Evolutionary conservation across 202 grass and related monocot species (phyloP).

Genomic region (Cymbopogon flexuosus): DNA sequence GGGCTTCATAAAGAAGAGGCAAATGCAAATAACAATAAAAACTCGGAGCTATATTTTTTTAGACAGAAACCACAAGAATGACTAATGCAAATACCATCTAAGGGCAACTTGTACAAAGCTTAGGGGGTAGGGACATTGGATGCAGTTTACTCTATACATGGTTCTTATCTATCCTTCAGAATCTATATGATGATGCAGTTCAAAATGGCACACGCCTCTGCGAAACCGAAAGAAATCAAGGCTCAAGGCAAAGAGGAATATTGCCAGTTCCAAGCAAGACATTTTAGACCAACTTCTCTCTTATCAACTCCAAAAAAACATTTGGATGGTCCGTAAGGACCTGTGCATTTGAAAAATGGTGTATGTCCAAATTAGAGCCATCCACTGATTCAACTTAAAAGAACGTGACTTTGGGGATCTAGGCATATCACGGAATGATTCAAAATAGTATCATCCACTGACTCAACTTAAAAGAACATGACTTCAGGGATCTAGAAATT

Average conservation of each 20-base stretch:
- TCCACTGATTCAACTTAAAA: neutral
- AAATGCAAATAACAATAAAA: neutral
- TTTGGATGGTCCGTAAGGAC: neutral
- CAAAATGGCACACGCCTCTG: neutral
- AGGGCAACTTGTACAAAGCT: neutral
- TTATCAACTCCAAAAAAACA: neutral
- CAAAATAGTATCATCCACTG: neutral
- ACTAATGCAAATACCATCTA: neutral
- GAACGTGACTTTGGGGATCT: neutral
- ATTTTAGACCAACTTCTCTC: neutral
- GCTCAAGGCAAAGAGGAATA: neutral
- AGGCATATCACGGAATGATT: neutral
- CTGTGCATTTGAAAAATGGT: constrained; percentile 2
- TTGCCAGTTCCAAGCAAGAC: neutral
- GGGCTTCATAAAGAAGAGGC: neutral
- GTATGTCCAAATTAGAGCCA: neutral
- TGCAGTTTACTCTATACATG: neutral
- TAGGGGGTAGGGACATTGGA: neutral
- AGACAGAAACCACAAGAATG: neutral
- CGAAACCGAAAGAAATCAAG: neutral
- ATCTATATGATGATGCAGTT: constrained; percentile 1
- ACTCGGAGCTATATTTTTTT: neutral
- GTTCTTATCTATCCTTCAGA: neutral
- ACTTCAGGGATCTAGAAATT: neutral
- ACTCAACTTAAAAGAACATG: neutral